Evolutionary conservation across 331 rosid genomes (phyloP), one percentile per base, ranked within the genome.

Genomic region (Erythrophleum ivorense): DNA sequence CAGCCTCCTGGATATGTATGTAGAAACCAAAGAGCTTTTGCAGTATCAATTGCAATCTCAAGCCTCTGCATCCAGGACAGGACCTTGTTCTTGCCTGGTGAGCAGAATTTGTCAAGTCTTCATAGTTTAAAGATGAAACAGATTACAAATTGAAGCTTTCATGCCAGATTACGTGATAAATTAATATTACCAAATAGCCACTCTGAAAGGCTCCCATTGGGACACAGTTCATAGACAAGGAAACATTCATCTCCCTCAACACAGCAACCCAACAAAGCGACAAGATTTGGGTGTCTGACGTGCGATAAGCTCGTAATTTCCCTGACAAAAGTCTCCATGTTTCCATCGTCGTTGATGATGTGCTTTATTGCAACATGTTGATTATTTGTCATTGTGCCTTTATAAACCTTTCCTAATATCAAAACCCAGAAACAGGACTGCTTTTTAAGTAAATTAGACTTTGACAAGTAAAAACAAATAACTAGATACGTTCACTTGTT

Each of bases 181-280:
- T 38, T 15, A 77, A 64, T 43, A 13, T 74, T 86, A 92, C 91
- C 92, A 83, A 92, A 88, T 70, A 92, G 79, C 94, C 94, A 90
- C 68, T 92, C 91, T 54, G 92, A 86, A 52, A 90, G 89, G 85
- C 70, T 87, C 13, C 91, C 91, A 62, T 88, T 86, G 55, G 85
- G 88, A 41, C 91, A 92, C 40, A 88, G 82, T 81, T 92, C 97
- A 85, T 92, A 92, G 73, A 90, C 85, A 40, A 92, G 90, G 89
- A 90, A 90, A 74, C 85, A 82, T 73, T 83, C 90, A 86, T 90
- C 94, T 68, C 34, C 73, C 21, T 77, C 81, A 53, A 83, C 82
- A 68, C 91, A 83, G 77, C 62, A 82, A 41, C 94, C 91, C 10
- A 90, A 76, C 88, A 90, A 81, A 50, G 85, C 68, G 53, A 90